phyloP scores from a whole-genome alignment of 2,329 filamentous ascomycete species.

The Scytalidium sp. region DNA sequence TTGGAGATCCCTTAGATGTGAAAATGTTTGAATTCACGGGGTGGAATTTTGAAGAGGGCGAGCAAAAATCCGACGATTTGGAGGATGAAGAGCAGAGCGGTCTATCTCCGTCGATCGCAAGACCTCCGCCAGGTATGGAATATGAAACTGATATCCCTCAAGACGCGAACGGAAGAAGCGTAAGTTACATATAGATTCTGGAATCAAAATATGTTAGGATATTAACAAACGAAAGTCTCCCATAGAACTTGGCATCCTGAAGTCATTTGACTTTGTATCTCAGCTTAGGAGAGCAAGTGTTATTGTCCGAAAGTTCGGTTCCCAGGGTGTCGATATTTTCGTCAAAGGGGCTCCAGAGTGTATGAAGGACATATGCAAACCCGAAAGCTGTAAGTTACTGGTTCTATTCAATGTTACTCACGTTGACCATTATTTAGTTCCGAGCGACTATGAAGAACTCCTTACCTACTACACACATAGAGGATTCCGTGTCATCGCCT shows the following conservation, averaged over 20 bases:
- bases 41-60: slow-evolving; percentile 90
- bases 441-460: slow-evolving; percentile 84
- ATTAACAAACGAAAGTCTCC: slow-evolving; percentile 37
- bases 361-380: slow-evolving; percentile 87
- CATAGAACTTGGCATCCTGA: slow-evolving; percentile 86
- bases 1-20: slow-evolving; percentile 90
- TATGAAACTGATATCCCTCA: slow-evolving; percentile 52
- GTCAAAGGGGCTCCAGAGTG: slow-evolving; percentile 97
- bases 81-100: slow-evolving; percentile 73
- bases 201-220: not conserved
- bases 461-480: slow-evolving; percentile 90
- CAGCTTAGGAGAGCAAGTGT: slow-evolving; percentile 91
- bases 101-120: slow-evolving; percentile 83
- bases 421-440: slow-evolving; percentile 50
- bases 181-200: slow-evolving; percentile 20
- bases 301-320: slow-evolving; percentile 83
- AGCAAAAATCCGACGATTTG: slow-evolving; percentile 59
- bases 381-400: slow-evolving; percentile 71
- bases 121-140: slow-evolving; percentile 65
- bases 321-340: slow-evolving; percentile 80
- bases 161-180: slow-evolving; percentile 23
- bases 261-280: slow-evolving; percentile 92
- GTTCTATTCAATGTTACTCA: slow-evolving; percentile 1
- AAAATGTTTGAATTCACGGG: slow-evolving; percentile 98
- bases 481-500: slow-evolving; percentile 94